Conservation (phyloP, 192 early-diverging fungal species). For the Podila epicladia region DNA sequence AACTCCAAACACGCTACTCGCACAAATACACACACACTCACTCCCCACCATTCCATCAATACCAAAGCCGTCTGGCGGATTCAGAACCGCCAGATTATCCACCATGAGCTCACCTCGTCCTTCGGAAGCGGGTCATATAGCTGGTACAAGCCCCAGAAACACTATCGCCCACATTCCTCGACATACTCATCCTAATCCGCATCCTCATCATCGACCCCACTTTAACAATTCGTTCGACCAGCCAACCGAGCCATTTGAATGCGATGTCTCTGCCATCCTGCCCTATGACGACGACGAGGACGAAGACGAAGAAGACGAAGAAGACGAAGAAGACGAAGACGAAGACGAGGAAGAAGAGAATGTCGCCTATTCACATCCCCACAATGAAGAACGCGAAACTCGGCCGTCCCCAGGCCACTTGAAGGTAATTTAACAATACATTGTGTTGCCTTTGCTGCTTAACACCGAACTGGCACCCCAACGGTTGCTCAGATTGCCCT, state of each 20-base stretch:
- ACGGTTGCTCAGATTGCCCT: too few species aligned
- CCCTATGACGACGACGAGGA: conserved; percentile 30
- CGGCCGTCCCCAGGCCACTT: background rate
- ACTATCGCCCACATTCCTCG: background rate
- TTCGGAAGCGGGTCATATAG: background rate
- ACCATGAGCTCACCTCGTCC: background rate
- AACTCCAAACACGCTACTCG: too few species aligned
- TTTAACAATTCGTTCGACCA: conserved; percentile 49
- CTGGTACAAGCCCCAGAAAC: background rate
- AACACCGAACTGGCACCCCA: too few species aligned
- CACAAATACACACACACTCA: too few species aligned
- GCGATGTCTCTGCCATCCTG: conserved; percentile 32
- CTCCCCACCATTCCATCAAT: too few species aligned
- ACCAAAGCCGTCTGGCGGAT: conserved; percentile 1
- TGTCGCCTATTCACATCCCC: background rate
- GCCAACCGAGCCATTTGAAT: conserved; percentile 45
- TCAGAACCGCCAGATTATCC: conserved; percentile 1
- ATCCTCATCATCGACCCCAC: conserved; percentile 2
- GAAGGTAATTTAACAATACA: too few species aligned
- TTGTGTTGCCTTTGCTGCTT: too few species aligned
- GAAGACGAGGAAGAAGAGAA: background rate
- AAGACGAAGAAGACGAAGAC: background rate
- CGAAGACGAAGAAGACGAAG: conserved; percentile 12
- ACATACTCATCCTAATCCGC: background rate
- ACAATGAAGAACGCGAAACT: background rate